A percentile compares a stretch with the other conserved stretches of the same genome.
Evolutionary conservation across 176 grass and related monocot species (phyloP).

Genomic region (Avena insularis): DNA sequence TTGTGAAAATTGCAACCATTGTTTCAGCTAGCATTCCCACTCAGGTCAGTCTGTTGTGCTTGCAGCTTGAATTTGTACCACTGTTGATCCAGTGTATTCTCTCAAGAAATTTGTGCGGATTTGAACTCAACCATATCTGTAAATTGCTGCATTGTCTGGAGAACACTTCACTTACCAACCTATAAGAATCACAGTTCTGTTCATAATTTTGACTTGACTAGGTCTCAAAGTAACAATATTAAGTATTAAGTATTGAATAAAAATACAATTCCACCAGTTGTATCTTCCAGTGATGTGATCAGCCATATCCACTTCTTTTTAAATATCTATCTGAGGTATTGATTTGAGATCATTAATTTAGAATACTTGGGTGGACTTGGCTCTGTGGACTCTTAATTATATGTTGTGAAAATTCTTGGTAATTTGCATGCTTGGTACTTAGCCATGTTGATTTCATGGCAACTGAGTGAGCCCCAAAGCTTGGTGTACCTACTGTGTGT

Average conservation of each 20-base stretch:
- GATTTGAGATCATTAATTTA: constrained; percentile 18
- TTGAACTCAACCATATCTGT: constrained; percentile 23
- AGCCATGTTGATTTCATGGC: background rate
- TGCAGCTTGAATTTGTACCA: constrained; percentile 10
- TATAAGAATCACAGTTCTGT: constrained; percentile 14
- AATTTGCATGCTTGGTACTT: constrained; percentile 20
- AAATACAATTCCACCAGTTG: constrained; percentile 38
- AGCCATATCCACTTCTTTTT: background rate
- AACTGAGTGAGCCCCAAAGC: constrained; percentile 2
- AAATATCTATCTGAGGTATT: constrained; percentile 18
- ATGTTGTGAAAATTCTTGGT: constrained; percentile 11
- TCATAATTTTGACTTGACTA: constrained; percentile 22
- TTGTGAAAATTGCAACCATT: constrained; percentile 66
- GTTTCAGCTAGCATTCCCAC: constrained; percentile 78
- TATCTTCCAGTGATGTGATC: constrained; percentile 10
- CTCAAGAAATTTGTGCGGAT: constrained; percentile 27
- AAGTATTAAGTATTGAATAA: constrained; percentile 10
- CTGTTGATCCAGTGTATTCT: constrained; percentile 17
- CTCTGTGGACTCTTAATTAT: background rate
- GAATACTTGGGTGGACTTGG: constrained; percentile 5
- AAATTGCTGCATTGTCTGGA: constrained; percentile 10
- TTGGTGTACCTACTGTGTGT: background rate
- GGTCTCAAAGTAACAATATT: constrained; percentile 11
- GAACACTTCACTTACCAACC: constrained; percentile 27
- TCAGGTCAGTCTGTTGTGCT: constrained; percentile 62